Base-by-base conservation (phyloP, 805 yeast species). In the Sungouiozyma ichnusensis region DNA sequence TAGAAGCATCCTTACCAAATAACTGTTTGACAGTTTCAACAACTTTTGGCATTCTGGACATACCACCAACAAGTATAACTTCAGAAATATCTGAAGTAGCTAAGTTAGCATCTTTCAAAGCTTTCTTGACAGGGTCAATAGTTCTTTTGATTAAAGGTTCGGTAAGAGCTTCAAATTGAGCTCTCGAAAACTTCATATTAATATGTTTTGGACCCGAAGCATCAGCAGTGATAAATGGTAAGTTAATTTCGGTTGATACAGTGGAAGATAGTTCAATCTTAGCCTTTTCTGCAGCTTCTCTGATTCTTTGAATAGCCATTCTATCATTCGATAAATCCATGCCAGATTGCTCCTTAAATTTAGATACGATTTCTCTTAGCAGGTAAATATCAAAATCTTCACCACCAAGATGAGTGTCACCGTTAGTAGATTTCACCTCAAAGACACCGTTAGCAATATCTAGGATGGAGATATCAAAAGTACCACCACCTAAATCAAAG, bases 401-500 rank as follows among this genome's bases (percentile, higher is more conserved):
- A 59, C 94, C 94, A 61, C 94, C 94, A 60, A 83, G 72, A 65
- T 82, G 90, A 35, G 94, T 83, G 63, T 83, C 81, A 61, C 94
- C 97, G 70, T 88, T 88, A 63, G 97, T 87, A 49, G 96, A 85
- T 73, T 87, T 87, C 66, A 87, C 97, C 76, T 87, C 97, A 60
- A 87, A 87, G 53, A 87, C 97, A 76, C 97, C 97, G 64, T 87
- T 86, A 71, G 88, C 95, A 58, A 87, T 88, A 74, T 88, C 97
- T 63, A 87, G 76, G 65, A 87, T 85, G 57, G 97, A 87, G 69
- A 87, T 82, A 82, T 87, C 97, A 66, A 87, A 87, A 60, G 97
- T 87, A 79, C 97, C 97, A 68, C 97, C 97, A 79, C 97, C 97
- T 62, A 87, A 76, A 71, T 87, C 97, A 72, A 88, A 87, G 52